Percentiles rank a stretch among this genome's conserved stretches.
phyloP scores from a whole-genome alignment of 2,329 filamentous ascomycete genomes.

The Arthrobotrys megalospora region DNA sequence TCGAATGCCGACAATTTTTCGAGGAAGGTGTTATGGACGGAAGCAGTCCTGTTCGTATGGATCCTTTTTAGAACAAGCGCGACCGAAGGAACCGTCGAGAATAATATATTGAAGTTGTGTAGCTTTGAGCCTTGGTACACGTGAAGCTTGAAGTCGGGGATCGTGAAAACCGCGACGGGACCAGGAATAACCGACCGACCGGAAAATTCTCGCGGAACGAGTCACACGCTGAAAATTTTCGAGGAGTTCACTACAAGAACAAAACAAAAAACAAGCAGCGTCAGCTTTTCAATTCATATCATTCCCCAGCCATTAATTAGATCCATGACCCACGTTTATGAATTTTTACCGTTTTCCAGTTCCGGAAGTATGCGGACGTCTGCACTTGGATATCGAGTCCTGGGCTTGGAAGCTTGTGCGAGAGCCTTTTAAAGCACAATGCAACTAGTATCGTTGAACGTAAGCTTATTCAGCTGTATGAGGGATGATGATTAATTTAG shows the following conservation, averaged over 20 bases:
- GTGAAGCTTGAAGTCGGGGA: constrained; percentile 16
- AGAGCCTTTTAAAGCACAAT: not conserved
- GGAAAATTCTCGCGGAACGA: constrained; percentile 35
- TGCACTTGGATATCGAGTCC: constrained; percentile 40
- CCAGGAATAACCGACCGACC: constrained; percentile 33
- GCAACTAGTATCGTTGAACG: not conserved
- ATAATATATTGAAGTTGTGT: constrained; percentile 16
- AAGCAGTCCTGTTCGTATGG: not conserved
- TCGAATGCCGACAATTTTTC: not conserved
- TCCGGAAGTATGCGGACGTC: constrained; percentile 23
- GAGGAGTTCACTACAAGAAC: constrained; percentile 28
- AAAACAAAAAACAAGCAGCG: constrained; percentile 12
- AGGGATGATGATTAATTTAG: constrained; percentile 30
- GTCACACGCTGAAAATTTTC: constrained; percentile 40
- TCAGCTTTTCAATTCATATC: constrained; percentile 21
- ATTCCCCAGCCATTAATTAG: constrained; percentile 10
- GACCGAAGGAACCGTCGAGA: constrained; percentile 14
- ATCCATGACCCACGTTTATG: constrained; percentile 15
- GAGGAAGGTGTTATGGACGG: not conserved
- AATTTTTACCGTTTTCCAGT: constrained; percentile 22
- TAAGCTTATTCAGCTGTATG: constrained; percentile 24
- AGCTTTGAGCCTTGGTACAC: constrained; percentile 11
- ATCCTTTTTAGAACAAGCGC: not conserved
- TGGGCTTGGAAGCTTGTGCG: constrained; percentile 8
- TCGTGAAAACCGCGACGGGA: constrained; percentile 32